Evolutionary conservation across 495 filamentous ascomycete species (phyloP).

Genomic region (Bryoglossum gracile): DNA sequence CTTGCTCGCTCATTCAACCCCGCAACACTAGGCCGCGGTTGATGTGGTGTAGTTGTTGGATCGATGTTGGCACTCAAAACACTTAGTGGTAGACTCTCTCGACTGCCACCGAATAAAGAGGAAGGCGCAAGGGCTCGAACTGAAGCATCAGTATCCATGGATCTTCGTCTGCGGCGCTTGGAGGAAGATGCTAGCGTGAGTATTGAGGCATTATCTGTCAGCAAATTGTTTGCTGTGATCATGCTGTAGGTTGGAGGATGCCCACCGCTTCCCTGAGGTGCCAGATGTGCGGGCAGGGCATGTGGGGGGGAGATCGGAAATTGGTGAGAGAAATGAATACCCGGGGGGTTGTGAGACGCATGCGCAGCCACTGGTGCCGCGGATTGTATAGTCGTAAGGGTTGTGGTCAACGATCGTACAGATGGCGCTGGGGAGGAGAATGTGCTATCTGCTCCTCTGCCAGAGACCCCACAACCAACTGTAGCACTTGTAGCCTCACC

Average conservation of each 20-base stretch:
- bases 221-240: constrained; percentile 84
- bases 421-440: constrained; percentile 94
- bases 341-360: constrained; percentile 36
- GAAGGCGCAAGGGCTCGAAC: constrained; percentile 88
- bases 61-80: constrained; percentile 71
- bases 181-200: constrained; percentile 95
- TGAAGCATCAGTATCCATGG: constrained; percentile 92
- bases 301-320: constrained; percentile 71
- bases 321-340: constrained; percentile 79
- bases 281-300: constrained; percentile 74
- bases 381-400: constrained; percentile 93
- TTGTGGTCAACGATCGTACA: constrained; percentile 85
- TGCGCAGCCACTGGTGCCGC: constrained; percentile 35
- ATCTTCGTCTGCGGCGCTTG: constrained; percentile 79
- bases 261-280: constrained; percentile 41
- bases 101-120: constrained; percentile 82
- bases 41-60: constrained; percentile 32
- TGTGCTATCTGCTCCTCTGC: constrained; percentile 71
- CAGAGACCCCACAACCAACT: constrained; percentile 53
- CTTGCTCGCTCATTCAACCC: constrained; percentile 72
- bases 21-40: constrained; percentile 46
- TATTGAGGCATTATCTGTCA: constrained; percentile 93
- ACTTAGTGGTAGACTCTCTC: constrained; percentile 80
- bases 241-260: constrained; percentile 78
- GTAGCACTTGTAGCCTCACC: constrained; percentile 56